Evolutionary conservation across 345 rosid genomes (phyloP), one percentile per base, ranked within the genome.

Genomic region (Melaleuca quinquenervia): DNA sequence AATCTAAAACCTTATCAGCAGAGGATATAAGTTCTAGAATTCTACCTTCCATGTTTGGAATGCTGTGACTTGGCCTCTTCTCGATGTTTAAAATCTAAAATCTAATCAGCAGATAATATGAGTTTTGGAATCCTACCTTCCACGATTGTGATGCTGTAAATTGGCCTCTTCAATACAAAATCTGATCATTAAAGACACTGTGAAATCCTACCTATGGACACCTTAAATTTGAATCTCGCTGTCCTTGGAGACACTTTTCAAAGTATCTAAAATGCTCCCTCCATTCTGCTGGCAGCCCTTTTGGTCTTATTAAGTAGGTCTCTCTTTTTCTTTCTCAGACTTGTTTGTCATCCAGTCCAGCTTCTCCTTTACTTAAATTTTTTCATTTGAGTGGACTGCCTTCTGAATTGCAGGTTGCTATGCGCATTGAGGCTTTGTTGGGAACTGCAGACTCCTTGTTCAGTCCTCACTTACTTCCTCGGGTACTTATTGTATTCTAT

Each of bases 371-470:
- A 1, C 8, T 18, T 0, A 41, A 41, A 41, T 1, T 18, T 8
- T 9, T 70, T 18, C 4, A 32, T 8, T 36, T 70, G 24, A 54
- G 84, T 18, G 55, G 15, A 74, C 41, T 44, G 29, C 24, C 45
- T 53, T 22, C 41, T 84, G 21, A 64, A 83, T 80, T 87, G 89
- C 89, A 95, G 97, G 95, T 91, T 83, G 94, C 92, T 91, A 29
- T 93, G 87, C 90, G 89, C 78, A 83, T 95, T 88, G 96, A 93
- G 92, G 95, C 91, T 84, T 84, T 92, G 84, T 78, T 91, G 56
- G 96, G 98, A 86, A 89, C 89, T n/a, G 78, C 88, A 41, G 91
- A 88, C 89, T 93, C 97, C 70, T 83, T 93, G 50, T 87, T 94
- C 88, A 87, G 92, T 85, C 96, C 95, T 44, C 88, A 87, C 88